Evolutionary conservation across 306 rosid genomes (phyloP).

Genomic region (Canavalia gladiata): DNA sequence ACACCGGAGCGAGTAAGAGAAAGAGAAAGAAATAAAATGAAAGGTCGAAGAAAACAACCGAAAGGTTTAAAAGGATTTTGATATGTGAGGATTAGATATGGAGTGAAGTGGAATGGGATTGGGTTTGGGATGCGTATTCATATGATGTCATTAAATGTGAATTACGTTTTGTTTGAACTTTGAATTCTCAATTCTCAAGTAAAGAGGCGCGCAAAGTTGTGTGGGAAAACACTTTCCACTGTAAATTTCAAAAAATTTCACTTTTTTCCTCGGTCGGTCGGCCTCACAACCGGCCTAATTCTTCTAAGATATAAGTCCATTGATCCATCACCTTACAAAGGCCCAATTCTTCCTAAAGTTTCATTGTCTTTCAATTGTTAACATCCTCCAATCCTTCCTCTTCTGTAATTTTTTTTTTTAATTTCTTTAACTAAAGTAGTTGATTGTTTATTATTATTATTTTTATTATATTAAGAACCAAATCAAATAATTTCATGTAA

Average conservation of each 20-base stretch:
- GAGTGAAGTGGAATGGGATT: neutral
- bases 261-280: neutral
- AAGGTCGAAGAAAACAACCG: neutral
- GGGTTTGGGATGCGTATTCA: neutral
- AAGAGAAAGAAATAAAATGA: neutral
- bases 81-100: neutral
- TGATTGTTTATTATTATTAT: no score
- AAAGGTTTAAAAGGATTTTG: neutral
- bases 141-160: conserved; percentile 34
- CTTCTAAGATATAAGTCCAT: neutral
- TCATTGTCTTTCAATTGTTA: no score
- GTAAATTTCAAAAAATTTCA: conserved; percentile 1
- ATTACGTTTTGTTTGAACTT: conserved; percentile 3
- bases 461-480: no score
- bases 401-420: no score
- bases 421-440: no score
- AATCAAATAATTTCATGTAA: no score
- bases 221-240: conserved; percentile 36
- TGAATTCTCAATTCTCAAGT: neutral
- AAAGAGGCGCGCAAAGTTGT: conserved; percentile 32
- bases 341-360: neutral
- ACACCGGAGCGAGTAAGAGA: neutral
- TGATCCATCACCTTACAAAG: neutral
- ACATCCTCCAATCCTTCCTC: no score
- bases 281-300: neutral